These are phyloP conservation scores for Cytospora leucostoma DNA, from an alignment of 2,329 filamentous ascomycete species.

Conservation along the genomic window DNA sequence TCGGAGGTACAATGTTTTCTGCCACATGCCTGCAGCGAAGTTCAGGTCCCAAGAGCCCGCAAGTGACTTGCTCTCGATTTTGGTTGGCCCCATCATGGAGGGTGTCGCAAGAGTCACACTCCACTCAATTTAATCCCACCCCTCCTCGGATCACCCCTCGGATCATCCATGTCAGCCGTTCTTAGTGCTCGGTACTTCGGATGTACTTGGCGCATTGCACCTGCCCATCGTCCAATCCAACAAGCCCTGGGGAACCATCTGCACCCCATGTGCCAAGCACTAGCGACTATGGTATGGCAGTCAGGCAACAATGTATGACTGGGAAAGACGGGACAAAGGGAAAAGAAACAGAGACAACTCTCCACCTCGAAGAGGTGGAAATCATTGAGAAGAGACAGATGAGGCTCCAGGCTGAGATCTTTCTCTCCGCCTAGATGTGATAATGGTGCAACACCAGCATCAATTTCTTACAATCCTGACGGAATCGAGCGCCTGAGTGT, in stretches of 20 bases:
- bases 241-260: conserved; percentile 10
- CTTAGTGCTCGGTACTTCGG: conserved; percentile 11
- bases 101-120: conserved; percentile 27
- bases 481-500: not conserved
- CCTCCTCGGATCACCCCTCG: conserved; percentile 10
- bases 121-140: conserved; percentile 8
- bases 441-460: not conserved
- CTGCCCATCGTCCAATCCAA: conserved; percentile 18
- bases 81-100: conserved; percentile 17
- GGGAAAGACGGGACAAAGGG: not conserved
- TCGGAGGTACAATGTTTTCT: conserved; percentile 17
- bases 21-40: conserved; percentile 21
- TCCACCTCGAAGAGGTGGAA: too few species aligned
- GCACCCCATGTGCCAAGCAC: conserved; percentile 10
- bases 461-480: not conserved
- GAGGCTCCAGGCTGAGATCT: conserved; percentile 14
- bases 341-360: not conserved
- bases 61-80: conserved; percentile 12
- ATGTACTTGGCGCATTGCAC: conserved; percentile 19
- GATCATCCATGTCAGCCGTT: conserved; percentile 15
- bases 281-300: not conserved
- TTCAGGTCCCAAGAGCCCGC: conserved; percentile 4
- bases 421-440: conserved; percentile 4
- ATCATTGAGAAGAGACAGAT: not conserved
- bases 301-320: conserved; percentile 16